phyloP scores from a whole-genome alignment of 2,329 filamentous ascomycete genomes.

The Stemphylium beticola region DNA sequence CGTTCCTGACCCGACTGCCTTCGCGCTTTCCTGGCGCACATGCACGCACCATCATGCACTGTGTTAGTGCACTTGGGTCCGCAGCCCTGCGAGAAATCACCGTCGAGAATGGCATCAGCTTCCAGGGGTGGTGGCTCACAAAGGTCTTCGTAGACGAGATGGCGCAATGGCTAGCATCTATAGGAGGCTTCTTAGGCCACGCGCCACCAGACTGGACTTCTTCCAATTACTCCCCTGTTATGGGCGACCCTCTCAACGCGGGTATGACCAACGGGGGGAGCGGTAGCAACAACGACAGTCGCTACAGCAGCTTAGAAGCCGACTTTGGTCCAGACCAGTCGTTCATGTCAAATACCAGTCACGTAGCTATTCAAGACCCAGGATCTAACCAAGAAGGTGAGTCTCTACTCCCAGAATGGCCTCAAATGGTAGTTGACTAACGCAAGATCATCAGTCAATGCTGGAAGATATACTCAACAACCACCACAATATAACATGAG shows the following conservation, averaged over 20 bases:
- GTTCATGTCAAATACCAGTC: constrained; percentile 40
- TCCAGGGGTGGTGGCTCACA: constrained; percentile 92
- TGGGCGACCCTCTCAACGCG: constrained; percentile 39
- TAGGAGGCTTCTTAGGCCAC: constrained; percentile 81
- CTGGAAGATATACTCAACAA: constrained; percentile 42
- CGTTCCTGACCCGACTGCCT: constrained; percentile 72
- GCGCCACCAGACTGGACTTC: constrained; percentile 39
- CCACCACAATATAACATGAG: constrained; percentile 39
- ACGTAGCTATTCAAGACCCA: constrained; percentile 31
- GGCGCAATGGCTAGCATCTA: constrained; percentile 85
- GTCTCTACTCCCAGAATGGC: constrained; percentile 17
- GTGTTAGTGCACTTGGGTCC: constrained; percentile 76
- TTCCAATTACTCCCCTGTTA: constrained; percentile 35
- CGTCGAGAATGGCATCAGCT: constrained; percentile 77
- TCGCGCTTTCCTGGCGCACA: constrained; percentile 75
- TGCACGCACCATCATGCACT: constrained; percentile 75
- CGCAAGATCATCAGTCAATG: constrained; percentile 43
- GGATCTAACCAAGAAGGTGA: constrained; percentile 39
- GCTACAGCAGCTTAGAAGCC: constrained; percentile 48
- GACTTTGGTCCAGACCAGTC: constrained; percentile 44
- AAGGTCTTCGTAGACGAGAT: constrained; percentile 97
- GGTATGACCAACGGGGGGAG: constrained; percentile 43
- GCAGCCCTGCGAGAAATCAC: constrained; percentile 83
- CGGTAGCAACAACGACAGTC: constrained; percentile 48
- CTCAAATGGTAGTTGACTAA: constrained; percentile 41